Conservation (phyloP, 371 early-diverging fungal species). For the Syncephalastrum contaminatum region DNA sequence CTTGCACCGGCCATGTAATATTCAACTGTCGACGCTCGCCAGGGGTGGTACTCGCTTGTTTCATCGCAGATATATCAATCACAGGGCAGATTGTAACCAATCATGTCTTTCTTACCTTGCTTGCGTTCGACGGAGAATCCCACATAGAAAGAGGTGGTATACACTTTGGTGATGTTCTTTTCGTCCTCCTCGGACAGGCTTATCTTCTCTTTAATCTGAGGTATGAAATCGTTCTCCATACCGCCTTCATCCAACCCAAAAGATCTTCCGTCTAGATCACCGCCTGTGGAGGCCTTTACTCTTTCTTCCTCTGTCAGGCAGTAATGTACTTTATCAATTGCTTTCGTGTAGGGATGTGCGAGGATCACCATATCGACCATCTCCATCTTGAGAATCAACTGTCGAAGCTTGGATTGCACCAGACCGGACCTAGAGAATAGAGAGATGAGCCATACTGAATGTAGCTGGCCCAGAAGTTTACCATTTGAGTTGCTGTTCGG, state of each 20-base stretch:
- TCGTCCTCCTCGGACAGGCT: constrained; percentile 32
- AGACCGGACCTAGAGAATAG: constrained; percentile 60
- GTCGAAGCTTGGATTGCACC: constrained; percentile 94
- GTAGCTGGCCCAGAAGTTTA: not conserved
- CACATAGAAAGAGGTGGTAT: constrained; percentile 88
- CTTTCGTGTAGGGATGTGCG: constrained; percentile 93
- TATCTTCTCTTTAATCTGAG: constrained; percentile 32
- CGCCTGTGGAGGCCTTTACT: constrained; percentile 64
- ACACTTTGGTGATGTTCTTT: constrained; percentile 32
- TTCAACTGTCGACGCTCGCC: constrained; percentile 54
- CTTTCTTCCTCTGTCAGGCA: constrained; percentile 69
- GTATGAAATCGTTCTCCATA: constrained; percentile 38
- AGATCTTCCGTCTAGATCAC: constrained; percentile 32
- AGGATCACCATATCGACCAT: constrained; percentile 70
- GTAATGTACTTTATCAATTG: constrained; percentile 69
- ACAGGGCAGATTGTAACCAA: too few species aligned
- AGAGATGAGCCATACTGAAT: not conserved
- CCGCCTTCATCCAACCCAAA: constrained; percentile 40
- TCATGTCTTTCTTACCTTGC: constrained; percentile 34
- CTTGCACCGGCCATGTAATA: constrained; percentile 75
- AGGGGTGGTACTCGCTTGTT: not conserved
- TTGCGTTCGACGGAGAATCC: constrained; percentile 70
- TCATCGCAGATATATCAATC: not conserved
- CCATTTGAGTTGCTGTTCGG: constrained; percentile 79
- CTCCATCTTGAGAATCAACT: constrained; percentile 89